These are phyloP conservation scores for Pseudozyma thailandica DNA, from an alignment of 1,284 basidiomycete genomes.

Conservation along the genomic window DNA sequence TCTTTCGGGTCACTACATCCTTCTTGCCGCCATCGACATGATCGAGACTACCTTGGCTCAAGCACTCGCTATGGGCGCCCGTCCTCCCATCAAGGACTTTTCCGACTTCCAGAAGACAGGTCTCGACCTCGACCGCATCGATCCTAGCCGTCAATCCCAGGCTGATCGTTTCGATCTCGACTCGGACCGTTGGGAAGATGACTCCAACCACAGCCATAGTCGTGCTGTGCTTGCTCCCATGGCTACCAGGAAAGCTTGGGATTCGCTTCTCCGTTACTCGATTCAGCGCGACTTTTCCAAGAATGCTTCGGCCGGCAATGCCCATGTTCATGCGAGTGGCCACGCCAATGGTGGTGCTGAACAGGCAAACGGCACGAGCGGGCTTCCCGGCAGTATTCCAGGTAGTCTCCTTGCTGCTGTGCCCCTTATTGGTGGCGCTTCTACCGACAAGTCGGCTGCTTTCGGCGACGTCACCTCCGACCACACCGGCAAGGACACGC, in stretches of 20 bases:
- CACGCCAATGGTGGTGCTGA: slow-evolving; percentile 13
- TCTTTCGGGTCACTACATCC: slow-evolving; percentile 84
- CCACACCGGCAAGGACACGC: slow-evolving; percentile 1
- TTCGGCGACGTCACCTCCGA: slow-evolving; percentile 67
- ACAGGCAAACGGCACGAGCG: slow-evolving; percentile 3
- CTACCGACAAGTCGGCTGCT: slow-evolving; percentile 37
- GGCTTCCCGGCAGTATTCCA: slow-evolving; percentile 11
- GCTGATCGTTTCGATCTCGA: slow-evolving; percentile 56
- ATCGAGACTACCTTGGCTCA: slow-evolving; percentile 85
- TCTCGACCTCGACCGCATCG: slow-evolving; percentile 46
- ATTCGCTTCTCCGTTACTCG: slow-evolving; percentile 72
- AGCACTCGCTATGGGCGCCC: slow-evolving; percentile 72
- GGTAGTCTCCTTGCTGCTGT: slow-evolving; percentile 43
- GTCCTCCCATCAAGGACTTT: slow-evolving; percentile 47
- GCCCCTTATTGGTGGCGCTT: slow-evolving; percentile 32
- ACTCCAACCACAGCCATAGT: slow-evolving; percentile 18
- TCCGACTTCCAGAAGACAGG: slow-evolving; percentile 45
- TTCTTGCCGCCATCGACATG: slow-evolving; percentile 84
- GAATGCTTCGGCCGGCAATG: background rate
- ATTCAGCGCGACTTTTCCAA: slow-evolving; percentile 26
- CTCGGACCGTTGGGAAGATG: slow-evolving; percentile 12
- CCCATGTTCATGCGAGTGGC: slow-evolving; percentile 14
- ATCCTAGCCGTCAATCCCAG: slow-evolving; percentile 44
- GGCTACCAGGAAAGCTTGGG: slow-evolving; percentile 77
- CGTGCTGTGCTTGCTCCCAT: slow-evolving; percentile 25